Conservation (phyloP, 225 moss, liverwort and hornwort genomes). For the Sphagnum tenellum region DNA sequence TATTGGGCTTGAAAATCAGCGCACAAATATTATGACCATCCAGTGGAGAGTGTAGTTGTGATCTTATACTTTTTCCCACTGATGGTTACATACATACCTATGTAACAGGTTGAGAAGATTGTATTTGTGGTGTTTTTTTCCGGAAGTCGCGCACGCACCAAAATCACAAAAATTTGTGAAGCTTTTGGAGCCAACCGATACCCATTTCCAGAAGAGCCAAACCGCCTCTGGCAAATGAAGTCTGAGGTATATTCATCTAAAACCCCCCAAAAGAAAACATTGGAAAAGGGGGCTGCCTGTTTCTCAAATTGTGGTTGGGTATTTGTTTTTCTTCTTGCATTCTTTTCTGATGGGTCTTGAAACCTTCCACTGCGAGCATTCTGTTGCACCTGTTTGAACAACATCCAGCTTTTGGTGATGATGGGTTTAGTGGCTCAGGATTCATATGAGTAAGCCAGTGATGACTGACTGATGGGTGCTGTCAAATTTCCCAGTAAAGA, state of each 20-base stretch:
- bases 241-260: conserved; percentile 36
- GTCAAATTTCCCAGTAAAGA: too few species aligned
- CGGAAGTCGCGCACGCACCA: conserved; percentile 87
- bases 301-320: too few species aligned
- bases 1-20: neutral
- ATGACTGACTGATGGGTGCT: too few species aligned
- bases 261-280: too few species aligned
- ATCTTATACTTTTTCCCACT: neutral
- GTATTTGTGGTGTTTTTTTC: conserved; percentile 96
- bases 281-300: too few species aligned
- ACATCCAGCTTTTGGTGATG: too few species aligned
- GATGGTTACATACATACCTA: neutral
- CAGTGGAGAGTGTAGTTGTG: neutral
- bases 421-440: too few species aligned
- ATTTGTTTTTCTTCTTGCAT: too few species aligned
- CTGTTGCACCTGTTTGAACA: too few species aligned
- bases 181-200: conserved; percentile 96
- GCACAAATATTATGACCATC: neutral
- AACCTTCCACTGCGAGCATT: too few species aligned
- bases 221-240: conserved; percentile 74
- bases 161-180: conserved; percentile 91
- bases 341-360: too few species aligned
- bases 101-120: conserved; percentile 68
- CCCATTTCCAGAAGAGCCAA: conserved; percentile 83
- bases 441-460: too few species aligned